Evolutionary conservation across 164 flowering plant genomes (phyloP), one percentile per base, ranked within the genome.

Genomic region (Magnolia changhungtana): DNA sequence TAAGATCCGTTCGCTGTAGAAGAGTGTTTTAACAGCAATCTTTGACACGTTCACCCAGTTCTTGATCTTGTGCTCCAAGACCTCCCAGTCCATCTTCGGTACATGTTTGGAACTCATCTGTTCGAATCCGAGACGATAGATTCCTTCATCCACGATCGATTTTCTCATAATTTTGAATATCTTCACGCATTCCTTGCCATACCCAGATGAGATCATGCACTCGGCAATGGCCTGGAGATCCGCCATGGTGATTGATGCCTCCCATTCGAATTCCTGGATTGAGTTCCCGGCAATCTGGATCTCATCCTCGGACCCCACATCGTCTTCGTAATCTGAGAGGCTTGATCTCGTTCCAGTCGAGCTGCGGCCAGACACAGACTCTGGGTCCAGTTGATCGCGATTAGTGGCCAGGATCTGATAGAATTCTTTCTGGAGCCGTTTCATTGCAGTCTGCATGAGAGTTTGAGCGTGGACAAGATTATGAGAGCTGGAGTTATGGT

Each of bases 91-190:
- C 86, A 87, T 80, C 75, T 88, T 92, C 49, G 78, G 79, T 27
- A 89, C 61, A 37, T 82, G 84, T 7, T 83, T 58, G 0, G 79
- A 72, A 67, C 78, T 83, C 66, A 78, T 21, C 50, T 23, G 77
- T 75, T 85, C 90, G 1, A 90, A 79, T 0, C 91, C 92, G 6
- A 92, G 85, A 0, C 79, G 80, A 69, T 88, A 92, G 2, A 92
- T 65, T 1, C 87, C 89, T 84, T 92, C 92, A 64, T 90, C 94
- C 9, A 90, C 74, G 50, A 90, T 90, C 4, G 96, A 90, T 67
- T 87, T 89, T 3, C 94, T 74, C 18, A 92, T 84, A 24, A 24
- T 24, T 24, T 24, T 24, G 27, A 1, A 24, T 24, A 24, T 24
- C 27, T 24, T 24, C 27, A 24, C 27, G 1, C 27, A 24, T 24